phyloP scores from a whole-genome alignment of 495 filamentous ascomycete species.

The Daldinia childiae region DNA sequence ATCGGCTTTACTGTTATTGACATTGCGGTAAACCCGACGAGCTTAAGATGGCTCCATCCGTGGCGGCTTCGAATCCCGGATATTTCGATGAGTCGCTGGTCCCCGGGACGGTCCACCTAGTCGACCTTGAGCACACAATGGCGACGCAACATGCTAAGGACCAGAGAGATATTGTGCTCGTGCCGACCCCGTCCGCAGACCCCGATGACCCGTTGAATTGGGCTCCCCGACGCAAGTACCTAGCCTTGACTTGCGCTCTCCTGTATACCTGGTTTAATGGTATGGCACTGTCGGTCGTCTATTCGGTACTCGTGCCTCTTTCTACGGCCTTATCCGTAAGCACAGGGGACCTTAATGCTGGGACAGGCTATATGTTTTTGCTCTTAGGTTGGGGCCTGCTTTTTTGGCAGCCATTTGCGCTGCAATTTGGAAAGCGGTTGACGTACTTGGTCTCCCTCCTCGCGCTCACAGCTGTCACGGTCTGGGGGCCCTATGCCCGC shows the following conservation, averaged over 20 bases:
- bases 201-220: slow-evolving; percentile 72
- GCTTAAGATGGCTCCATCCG: slow-evolving; percentile 31
- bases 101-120: slow-evolving; percentile 64
- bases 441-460: slow-evolving; percentile 67
- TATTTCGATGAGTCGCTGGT: slow-evolving; percentile 55
- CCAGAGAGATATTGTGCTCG: slow-evolving; percentile 64
- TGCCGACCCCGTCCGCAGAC: slow-evolving; percentile 66
- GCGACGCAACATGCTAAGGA: slow-evolving; percentile 55
- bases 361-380: slow-evolving; percentile 72
- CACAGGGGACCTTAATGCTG: slow-evolving; percentile 56
- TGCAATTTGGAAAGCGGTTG: slow-evolving; percentile 73
- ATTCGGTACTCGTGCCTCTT: slow-evolving; percentile 68
- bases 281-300: slow-evolving; percentile 68
- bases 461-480: slow-evolving; percentile 55
- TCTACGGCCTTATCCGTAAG: slow-evolving; percentile 64
- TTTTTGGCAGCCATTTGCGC: slow-evolving; percentile 74
- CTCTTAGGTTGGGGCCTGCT: slow-evolving; percentile 70
- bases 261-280: slow-evolving; percentile 70
- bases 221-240: slow-evolving; percentile 63
- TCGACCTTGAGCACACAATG: slow-evolving; percentile 59
- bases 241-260: slow-evolving; percentile 59
- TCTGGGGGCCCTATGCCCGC: slow-evolving; percentile 58
- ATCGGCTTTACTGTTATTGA: background rate
- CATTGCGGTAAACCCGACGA: background rate
- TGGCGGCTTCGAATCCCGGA: slow-evolving; percentile 19